Conservation (phyloP, 495 filamentous ascomycete genomes). For the Diplogelasinospora grovesii region DNA sequence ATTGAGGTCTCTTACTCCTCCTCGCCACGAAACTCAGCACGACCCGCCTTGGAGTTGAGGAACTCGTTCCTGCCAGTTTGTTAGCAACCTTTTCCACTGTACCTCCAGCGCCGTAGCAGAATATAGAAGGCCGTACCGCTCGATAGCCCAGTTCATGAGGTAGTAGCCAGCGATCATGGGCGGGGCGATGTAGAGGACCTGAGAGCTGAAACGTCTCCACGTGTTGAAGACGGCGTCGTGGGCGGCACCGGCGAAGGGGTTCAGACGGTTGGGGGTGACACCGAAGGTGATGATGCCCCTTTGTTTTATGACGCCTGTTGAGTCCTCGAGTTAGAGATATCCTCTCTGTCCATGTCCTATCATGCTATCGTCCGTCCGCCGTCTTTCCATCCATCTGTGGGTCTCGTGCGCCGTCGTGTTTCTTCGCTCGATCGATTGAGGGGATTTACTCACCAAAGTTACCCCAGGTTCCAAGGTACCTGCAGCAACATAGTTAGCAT, state of each 20-base stretch:
- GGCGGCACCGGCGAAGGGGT: constrained; percentile 49
- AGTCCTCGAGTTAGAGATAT: constrained; percentile 13
- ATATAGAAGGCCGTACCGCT: constrained; percentile 52
- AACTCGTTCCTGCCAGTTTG: constrained; percentile 68
- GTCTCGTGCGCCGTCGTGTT: not conserved
- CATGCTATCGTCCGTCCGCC: not conserved
- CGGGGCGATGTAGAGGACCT: constrained; percentile 78
- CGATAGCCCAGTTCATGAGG: constrained; percentile 77
- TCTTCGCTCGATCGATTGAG: not conserved
- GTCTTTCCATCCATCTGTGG: not conserved
- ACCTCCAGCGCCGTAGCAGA: not conserved
- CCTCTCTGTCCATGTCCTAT: not conserved
- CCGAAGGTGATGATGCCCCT: constrained; percentile 52
- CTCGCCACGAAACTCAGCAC: constrained; percentile 46
- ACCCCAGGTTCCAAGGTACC: constrained; percentile 83
- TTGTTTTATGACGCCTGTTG: constrained; percentile 42
- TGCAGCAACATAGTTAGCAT: constrained; percentile 41
- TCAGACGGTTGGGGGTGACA: constrained; percentile 46
- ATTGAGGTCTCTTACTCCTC: constrained; percentile 33
- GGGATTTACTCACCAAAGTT: constrained; percentile 60
- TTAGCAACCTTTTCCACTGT: constrained; percentile 12
- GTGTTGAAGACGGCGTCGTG: constrained; percentile 58
- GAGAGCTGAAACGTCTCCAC: constrained; percentile 51
- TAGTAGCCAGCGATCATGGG: constrained; percentile 70
- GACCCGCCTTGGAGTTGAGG: constrained; percentile 85